Evolutionary conservation across 345 rosid species (phyloP), one percentile per base, ranked within the genome.

Genomic region (Heritiera fomes): DNA sequence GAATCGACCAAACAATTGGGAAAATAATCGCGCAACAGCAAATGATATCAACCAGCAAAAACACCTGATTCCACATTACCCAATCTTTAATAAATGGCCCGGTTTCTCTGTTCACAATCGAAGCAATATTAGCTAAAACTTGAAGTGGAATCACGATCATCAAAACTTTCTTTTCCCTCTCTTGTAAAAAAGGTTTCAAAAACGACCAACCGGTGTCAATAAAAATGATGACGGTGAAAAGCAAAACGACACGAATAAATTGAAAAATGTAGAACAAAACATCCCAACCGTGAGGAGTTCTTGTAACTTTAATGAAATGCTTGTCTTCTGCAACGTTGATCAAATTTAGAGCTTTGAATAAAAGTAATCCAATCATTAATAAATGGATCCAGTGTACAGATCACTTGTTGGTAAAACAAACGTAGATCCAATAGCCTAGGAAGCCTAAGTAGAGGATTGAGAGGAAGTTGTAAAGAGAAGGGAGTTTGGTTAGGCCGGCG

Each of bases 161-260:
- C 88, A 97, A 80, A 28, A 97, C 98, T 71, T 91, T 97, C 98
- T 93, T 97, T 85, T 97, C 98, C 84, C 88, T 91, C 87, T 96
- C 99, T 81, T 96, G 99, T 82, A 96, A 78, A 71, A 92, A 96
- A 0, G 99, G 98, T 81, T 96, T 96, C 82, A 94, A 80, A 80
- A 96, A 94, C 13, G 99, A 96, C 99, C 98, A 96, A 5, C 99
- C 99, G 3, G 99, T 96, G 4, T 98, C 99, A 68, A 96, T 88
- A 91, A 94, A 88, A 65, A 96, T 89, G 72, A 96, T 96, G 46
- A 96, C 98, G 1, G 98, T 96, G 75, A 94, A 96, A 52, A 96
- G 88, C 70, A 96, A 81, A 34, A 96, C 97, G 2, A 90, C 98
- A 1, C 28, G 28, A 23, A 23, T 23, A 23, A 23, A 23, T 23